These are phyloP conservation scores for Castanopsis chinensis DNA, from an alignment of 306 rosid species.

Conservation along the genomic window DNA sequence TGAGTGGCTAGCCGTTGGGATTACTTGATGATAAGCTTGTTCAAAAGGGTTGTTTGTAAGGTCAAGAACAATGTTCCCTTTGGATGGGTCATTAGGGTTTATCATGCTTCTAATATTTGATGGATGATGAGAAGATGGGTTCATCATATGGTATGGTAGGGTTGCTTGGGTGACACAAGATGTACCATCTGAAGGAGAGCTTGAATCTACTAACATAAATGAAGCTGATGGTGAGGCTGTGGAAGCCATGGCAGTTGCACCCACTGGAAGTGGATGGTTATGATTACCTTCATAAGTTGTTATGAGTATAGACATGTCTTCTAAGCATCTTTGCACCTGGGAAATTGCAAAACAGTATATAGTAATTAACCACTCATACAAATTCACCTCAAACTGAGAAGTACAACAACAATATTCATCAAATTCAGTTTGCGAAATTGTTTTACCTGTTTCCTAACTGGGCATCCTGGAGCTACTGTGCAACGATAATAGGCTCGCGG, in stretches of 20 bases:
- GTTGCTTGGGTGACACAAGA: conserved; percentile 37
- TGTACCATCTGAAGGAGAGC: conserved; percentile 31
- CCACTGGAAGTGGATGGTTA: conserved; percentile 93
- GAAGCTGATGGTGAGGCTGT: conserved; percentile 67
- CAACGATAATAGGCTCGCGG: conserved; percentile 97
- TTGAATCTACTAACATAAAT: conserved; percentile 61
- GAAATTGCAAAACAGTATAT: background rate
- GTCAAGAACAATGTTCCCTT: conserved; percentile 59
- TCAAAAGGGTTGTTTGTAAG: conserved; percentile 42
- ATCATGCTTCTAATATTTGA: conserved; percentile 25
- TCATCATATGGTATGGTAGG: conserved; percentile 30
- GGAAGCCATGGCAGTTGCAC: conserved; percentile 94
- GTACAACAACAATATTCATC: too few relatives aligned
- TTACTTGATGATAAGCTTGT: background rate
- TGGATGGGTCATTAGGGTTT: conserved; percentile 56
- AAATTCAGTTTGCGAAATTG: background rate
- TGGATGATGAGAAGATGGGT: conserved; percentile 18
- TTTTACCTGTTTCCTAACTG: conserved; percentile 84
- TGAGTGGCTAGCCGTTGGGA: conserved; percentile 21
- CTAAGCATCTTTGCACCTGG: conserved; percentile 93
- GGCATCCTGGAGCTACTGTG: conserved; percentile 84
- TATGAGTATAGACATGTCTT: conserved; percentile 91
- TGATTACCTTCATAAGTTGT: conserved; percentile 98
- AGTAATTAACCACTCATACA: background rate
- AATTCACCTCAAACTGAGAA: background rate